Percentiles rank a stretch among this genome's conserved stretches.
phyloP scores from a whole-genome alignment of 2,329 filamentous ascomycete genomes.

The Geosmithia morbida region DNA sequence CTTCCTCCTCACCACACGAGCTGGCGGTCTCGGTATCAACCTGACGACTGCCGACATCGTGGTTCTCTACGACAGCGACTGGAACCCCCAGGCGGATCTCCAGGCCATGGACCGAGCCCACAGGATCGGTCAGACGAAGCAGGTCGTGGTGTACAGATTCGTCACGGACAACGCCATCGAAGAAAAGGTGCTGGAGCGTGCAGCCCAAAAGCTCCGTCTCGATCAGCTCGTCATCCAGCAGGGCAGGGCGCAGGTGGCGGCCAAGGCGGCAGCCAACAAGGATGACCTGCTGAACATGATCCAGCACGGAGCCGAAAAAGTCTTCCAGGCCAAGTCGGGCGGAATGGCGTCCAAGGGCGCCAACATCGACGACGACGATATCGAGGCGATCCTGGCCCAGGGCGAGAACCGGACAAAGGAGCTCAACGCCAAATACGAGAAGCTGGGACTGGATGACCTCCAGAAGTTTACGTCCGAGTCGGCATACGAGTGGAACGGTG shows the following conservation, averaged over 20 bases:
- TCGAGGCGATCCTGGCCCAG: conserved; percentile 73
- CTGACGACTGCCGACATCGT: conserved; percentile 92
- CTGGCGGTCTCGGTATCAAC: conserved; percentile 93
- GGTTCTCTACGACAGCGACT: conserved; percentile 92
- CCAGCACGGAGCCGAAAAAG: conserved; percentile 91
- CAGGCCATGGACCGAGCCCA: conserved; percentile 99
- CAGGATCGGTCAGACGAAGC: conserved; percentile 96
- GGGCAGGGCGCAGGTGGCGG: conserved; percentile 79
- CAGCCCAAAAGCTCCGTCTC: conserved; percentile 88
- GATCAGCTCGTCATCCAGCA: conserved; percentile 98
- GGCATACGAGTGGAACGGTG: conserved; percentile 97
- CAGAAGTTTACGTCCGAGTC: conserved; percentile 97
- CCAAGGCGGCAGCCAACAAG: conserved; percentile 86
- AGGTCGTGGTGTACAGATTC: conserved; percentile 91
- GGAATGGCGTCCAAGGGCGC: conserved; percentile 45
- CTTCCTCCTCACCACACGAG: conserved; percentile 88
- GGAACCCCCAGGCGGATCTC: conserved; percentile 96
- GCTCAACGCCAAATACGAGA: conserved; percentile 89
- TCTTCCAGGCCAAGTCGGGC: conserved; percentile 64
- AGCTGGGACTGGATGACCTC: conserved; percentile 88
- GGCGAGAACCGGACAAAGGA: conserved; percentile 83
- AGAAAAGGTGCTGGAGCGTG: conserved; percentile 92
- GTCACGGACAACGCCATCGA: conserved; percentile 97
- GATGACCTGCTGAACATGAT: conserved; percentile 97
- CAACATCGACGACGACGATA: conserved; percentile 72